Conservation (phyloP, 2,329 filamentous ascomycete genomes). For the Fusarium palustre region DNA sequence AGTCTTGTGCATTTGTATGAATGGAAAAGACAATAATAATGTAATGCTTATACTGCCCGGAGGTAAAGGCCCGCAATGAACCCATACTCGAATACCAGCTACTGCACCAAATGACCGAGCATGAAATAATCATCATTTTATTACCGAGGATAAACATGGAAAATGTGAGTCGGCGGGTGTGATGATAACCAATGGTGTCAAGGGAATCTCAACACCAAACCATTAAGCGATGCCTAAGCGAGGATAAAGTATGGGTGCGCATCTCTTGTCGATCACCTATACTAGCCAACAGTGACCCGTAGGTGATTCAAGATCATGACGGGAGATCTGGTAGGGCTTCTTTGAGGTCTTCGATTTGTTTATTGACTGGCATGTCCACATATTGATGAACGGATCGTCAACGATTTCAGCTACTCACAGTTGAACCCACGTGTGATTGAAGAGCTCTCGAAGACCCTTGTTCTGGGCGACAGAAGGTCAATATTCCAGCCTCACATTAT, state of each 20-base stretch:
- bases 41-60: slow-evolving; percentile 6
- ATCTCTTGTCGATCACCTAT: slow-evolving; percentile 13
- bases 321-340: slow-evolving; percentile 2
- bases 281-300: background rate
- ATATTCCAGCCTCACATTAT: slow-evolving; percentile 5
- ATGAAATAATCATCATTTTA: slow-evolving; percentile 2
- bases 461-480: slow-evolving; percentile 9
- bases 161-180: background rate
- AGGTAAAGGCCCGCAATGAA: slow-evolving; percentile 25
- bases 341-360: background rate
- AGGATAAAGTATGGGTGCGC: background rate
- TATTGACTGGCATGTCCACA: slow-evolving; percentile 10
- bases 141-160: slow-evolving; percentile 4
- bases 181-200: slow-evolving; percentile 5
- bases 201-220: background rate
- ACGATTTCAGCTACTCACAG: background rate
- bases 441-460: slow-evolving; percentile 7
- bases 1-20: slow-evolving; percentile 25
- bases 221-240: slow-evolving; percentile 13
- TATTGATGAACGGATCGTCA: slow-evolving; percentile 8
- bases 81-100: background rate
- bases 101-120: slow-evolving; percentile 1
- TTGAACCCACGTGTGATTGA: background rate
- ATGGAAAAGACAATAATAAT: background rate
- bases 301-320: slow-evolving; percentile 4